Percentiles rank a stretch among this genome's conserved stretches.
phyloP scores from a whole-genome alignment of 1,284 basidiomycete genomes.

The Irpex sp. region DNA sequence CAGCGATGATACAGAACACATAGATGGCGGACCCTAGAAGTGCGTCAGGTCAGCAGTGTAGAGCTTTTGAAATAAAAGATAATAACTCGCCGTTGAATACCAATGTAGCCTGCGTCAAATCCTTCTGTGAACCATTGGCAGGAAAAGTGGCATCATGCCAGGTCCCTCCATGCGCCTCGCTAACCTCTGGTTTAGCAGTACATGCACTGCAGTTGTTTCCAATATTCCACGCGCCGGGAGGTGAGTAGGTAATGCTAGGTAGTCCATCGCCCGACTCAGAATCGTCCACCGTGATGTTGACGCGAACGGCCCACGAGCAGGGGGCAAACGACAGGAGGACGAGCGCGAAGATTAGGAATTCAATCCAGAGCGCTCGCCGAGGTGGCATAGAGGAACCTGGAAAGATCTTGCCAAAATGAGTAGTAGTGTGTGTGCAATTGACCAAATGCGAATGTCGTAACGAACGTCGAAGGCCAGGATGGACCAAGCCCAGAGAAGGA shows the following conservation, averaged over 20 bases:
- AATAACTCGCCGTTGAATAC: slow-evolving; percentile 4
- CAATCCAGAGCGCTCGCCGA: not conserved
- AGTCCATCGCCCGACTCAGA: not conserved
- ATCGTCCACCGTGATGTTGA: not conserved
- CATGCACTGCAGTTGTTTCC: slow-evolving; percentile 7
- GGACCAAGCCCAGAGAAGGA: not conserved
- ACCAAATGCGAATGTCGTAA: not conserved
- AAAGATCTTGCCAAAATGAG: not conserved
- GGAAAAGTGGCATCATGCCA: slow-evolving; percentile 10
- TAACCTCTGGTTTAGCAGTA: slow-evolving; percentile 5
- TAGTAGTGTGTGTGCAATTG: not conserved
- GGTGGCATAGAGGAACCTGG: not conserved
- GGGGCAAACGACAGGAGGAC: not conserved
- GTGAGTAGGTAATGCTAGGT: slow-evolving; percentile 22
- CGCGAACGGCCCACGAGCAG: not conserved
- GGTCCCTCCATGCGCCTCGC: not conserved
- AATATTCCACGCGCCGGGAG: slow-evolving; percentile 13
- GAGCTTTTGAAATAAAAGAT: not conserved
- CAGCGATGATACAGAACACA: not conserved
- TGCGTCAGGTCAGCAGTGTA: not conserved
- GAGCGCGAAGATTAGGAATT: not conserved
- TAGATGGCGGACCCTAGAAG: slow-evolving; percentile 24
- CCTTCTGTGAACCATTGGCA: not conserved
- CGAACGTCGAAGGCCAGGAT: not conserved
- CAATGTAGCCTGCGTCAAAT: slow-evolving; percentile 21